Conservation (phyloP, 2,329 filamentous ascomycete species). For the Fusarium dlaminii region DNA sequence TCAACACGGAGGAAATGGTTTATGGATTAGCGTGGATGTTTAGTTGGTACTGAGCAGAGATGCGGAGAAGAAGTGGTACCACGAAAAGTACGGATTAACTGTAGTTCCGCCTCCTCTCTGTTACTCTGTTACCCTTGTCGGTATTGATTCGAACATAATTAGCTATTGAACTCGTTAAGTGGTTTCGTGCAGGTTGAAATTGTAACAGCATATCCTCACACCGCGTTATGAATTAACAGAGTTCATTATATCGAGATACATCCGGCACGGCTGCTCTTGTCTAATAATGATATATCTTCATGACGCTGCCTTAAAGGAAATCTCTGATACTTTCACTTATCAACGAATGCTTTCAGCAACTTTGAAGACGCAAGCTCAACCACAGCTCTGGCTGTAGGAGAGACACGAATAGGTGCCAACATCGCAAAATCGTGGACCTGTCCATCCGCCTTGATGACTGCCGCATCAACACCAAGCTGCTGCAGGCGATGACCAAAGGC, state of each 20-base stretch:
- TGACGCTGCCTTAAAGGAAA: rapidly evolving
- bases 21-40: background rate
- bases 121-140: background rate
- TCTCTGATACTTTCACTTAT: background rate
- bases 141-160: no score
- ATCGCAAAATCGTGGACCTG: conserved; percentile 23
- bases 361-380: conserved; percentile 16
- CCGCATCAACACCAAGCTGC: background rate
- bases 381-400: conserved; percentile 12
- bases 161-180: rapidly evolving
- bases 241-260: no score
- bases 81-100: background rate
- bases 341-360: background rate
- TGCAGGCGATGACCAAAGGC: conserved; percentile 19
- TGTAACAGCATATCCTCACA: rapidly evolving
- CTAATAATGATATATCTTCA: rapidly evolving
- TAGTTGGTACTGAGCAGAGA: background rate
- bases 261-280: no score
- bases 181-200: background rate
- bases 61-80: background rate
- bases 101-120: background rate
- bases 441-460: conserved; percentile 14
- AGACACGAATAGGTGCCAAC: background rate
- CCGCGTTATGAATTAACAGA: rapidly evolving
- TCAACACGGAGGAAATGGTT: rapidly evolving